Evolutionary conservation across 2,329 filamentous ascomycete genomes (phyloP), one percentile per base, ranked within the genome.

Genomic region (Aspergillus eucalypticola): DNA sequence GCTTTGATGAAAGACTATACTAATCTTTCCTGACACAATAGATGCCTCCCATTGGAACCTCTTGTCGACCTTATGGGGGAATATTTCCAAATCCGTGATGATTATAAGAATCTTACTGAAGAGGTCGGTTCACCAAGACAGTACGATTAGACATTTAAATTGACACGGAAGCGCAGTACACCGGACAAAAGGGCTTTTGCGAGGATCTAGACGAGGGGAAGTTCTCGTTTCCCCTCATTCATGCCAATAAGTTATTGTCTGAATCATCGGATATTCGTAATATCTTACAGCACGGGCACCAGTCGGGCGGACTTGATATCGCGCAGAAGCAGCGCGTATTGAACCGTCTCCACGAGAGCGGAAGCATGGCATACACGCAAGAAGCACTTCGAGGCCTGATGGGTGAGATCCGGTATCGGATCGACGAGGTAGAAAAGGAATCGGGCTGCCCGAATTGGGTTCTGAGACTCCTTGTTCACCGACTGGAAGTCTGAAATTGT

Each of bases 221-320:
- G 81, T 96, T 96, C 80, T 92, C 88, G 35, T 96, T 96, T 73
- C 91, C 91, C 46, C 86, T 96, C 69, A 94, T 96, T 69, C 91
- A 96, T 79, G 54, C 46, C 0, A 58, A 60, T 7, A 52, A n/a
- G 8, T 21, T n/a, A 8, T 41, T 39, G 2, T 50, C 49, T 5
- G 39, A 29, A n/a, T 51, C 54, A 17, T 25, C 39, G 11, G 49
- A 35, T 8, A 49, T 59, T 2, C 54, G 50, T 6, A 7, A 25
- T 4, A 53, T 54, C 7, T 21, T 62, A 25, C 44, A 58, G 5
- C 56, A 56, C n/a, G 41, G 55, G 1, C 25, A 15, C 11, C 27
- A 25, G 0, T 15, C 44, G 0, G 10, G 27, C 1, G 35, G 52
- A 8, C 52, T 62, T 1, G 32, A 54, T n/a, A 11, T 58, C 1